These are phyloP conservation scores for Suillus hirtellus DNA, from an alignment of 768 basidiomycete genomes.

Conservation along the genomic window DNA sequence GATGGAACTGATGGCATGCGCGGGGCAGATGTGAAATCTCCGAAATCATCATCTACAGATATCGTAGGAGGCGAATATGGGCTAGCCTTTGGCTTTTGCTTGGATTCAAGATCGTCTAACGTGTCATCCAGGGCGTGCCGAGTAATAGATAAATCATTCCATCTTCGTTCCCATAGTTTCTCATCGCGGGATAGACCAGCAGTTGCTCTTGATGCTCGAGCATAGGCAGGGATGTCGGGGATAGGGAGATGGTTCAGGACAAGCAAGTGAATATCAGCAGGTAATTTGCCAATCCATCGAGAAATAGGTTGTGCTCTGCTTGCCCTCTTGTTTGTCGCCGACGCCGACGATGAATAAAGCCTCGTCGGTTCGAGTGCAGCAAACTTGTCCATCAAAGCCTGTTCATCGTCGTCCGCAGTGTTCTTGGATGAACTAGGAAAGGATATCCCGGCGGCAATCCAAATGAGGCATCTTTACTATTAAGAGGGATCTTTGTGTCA, in stretches of 20 bases:
- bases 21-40: slow-evolving; percentile 68
- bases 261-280: slow-evolving; percentile 72
- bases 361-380: slow-evolving; percentile 77
- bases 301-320: slow-evolving; percentile 24
- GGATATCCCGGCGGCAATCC: slow-evolving; percentile 5
- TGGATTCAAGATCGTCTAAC: slow-evolving; percentile 61
- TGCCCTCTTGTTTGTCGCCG: slow-evolving; percentile 10
- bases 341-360: slow-evolving; percentile 42
- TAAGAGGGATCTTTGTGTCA: slow-evolving; percentile 3
- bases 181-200: slow-evolving; percentile 69
- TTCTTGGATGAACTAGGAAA: not conserved
- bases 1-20: slow-evolving; percentile 16
- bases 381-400: slow-evolving; percentile 75
- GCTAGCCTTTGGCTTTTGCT: slow-evolving; percentile 27
- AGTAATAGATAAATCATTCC: slow-evolving; percentile 59
- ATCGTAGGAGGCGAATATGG: slow-evolving; percentile 60
- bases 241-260: slow-evolving; percentile 75
- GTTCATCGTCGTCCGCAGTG: slow-evolving; percentile 10
- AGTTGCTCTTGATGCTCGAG: slow-evolving; percentile 63
- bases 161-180: slow-evolving; percentile 73
- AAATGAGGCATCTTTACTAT: slow-evolving; percentile 5
- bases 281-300: slow-evolving; percentile 71
- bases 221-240: slow-evolving; percentile 78
- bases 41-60: slow-evolving; percentile 68
- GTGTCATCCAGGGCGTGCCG: slow-evolving; percentile 43